Conservation (phyloP, 148 eudicot genomes). For the Rhododendron vialii region DNA sequence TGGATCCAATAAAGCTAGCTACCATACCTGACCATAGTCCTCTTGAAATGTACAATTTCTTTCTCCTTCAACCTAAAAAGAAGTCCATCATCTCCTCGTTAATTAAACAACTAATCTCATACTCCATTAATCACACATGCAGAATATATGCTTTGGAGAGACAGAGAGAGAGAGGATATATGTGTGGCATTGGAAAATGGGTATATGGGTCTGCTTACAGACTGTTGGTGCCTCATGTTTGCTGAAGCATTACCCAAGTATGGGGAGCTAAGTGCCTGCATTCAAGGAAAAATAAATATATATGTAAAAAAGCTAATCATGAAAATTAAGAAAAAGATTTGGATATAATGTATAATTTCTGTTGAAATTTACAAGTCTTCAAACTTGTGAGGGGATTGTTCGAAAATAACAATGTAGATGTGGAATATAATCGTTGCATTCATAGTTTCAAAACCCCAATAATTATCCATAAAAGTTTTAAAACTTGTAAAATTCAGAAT, state of each 20-base stretch:
- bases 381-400: background rate
- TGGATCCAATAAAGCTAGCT: constrained; percentile 35
- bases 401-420: too few species aligned
- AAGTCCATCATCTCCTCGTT: background rate
- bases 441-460: background rate
- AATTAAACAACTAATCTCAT: background rate
- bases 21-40: constrained; percentile 44
- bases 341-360: background rate
- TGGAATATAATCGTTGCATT: background rate
- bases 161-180: background rate
- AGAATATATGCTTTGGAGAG: constrained; percentile 1
- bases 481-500: background rate
- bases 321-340: background rate
- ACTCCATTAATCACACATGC: background rate
- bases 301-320: background rate
- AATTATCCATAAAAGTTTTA: background rate
- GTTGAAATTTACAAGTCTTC: background rate
- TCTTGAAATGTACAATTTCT: constrained; percentile 42
- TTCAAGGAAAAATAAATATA: background rate
- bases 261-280: constrained; percentile 88
- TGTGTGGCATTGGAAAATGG: constrained; percentile 23
- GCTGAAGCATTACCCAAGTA: constrained; percentile 54
- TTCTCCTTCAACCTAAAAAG: constrained; percentile 39
- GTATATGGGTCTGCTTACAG: constrained; percentile 40
- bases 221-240: constrained; percentile 45